A percentile compares a stretch with the other conserved stretches of the same genome.
These are phyloP conservation scores for Kodamaea lidongshanica DNA, from an alignment of 805 yeast species.

Conservation along the genomic window DNA sequence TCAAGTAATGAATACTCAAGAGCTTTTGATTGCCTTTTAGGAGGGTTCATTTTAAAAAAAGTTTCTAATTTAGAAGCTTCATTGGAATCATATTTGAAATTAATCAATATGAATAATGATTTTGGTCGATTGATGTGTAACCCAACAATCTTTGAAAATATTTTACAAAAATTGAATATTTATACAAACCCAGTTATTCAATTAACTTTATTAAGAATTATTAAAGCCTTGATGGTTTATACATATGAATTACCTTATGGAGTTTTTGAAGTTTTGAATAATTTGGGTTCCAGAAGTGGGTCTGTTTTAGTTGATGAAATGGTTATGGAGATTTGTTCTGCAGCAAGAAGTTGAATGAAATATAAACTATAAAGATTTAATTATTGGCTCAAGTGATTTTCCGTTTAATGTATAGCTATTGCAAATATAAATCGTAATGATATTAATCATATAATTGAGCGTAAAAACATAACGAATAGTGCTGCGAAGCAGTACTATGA, in stretches of 20 bases:
- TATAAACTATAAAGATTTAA: too few species aligned
- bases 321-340: constrained; percentile 24
- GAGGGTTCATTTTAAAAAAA: constrained; percentile 36
- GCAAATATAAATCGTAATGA: too few species aligned
- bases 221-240: constrained; percentile 6
- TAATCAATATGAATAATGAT: constrained; percentile 18
- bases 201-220: constrained; percentile 28
- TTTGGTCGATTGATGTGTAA: constrained; percentile 22
- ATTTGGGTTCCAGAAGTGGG: constrained; percentile 12
- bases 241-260: constrained; percentile 2
- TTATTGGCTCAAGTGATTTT: too few species aligned
- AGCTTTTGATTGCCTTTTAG: constrained; percentile 27
- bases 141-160: constrained; percentile 22
- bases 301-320: constrained; percentile 36
- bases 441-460: too few species aligned
- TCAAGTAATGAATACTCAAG: constrained; percentile 8
- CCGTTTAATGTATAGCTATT: too few species aligned
- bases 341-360: too few species aligned
- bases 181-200: constrained; percentile 34
- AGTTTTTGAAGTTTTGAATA: constrained; percentile 5
- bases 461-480: too few species aligned
- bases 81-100: constrained; percentile 34
- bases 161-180: constrained; percentile 22
- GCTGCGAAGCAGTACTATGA: too few species aligned
- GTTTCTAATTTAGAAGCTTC: constrained; percentile 40